A percentile compares a stretch with the other conserved stretches of the same genome.
Evolutionary conservation across 2,329 filamentous ascomycete genomes (phyloP).

Genomic region (Lecanicillium sp.): DNA sequence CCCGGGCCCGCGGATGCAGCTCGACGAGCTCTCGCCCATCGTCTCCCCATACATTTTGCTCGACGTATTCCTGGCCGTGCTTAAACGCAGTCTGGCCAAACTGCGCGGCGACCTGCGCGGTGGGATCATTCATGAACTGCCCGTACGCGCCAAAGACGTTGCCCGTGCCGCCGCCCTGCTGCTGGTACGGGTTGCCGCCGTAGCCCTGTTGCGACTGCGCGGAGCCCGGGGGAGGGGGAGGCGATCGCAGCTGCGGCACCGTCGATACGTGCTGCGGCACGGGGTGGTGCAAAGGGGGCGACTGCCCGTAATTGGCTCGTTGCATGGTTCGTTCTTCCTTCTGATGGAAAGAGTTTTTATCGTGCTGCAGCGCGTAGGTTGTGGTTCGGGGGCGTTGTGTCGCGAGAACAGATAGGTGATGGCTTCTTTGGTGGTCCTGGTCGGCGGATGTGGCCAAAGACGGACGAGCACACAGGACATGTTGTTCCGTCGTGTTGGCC

Average conservation of each 20-base stretch:
- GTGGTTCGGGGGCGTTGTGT: background rate
- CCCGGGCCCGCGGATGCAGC: no score
- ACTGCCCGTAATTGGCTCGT: conserved; percentile 76
- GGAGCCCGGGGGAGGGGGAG: conserved; percentile 70
- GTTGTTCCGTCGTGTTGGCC: conserved; percentile 5
- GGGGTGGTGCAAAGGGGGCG: conserved; percentile 91
- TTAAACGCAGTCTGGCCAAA: conserved; percentile 88
- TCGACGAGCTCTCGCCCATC: no score
- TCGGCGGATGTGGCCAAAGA: background rate
- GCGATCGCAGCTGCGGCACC: conserved; percentile 92
- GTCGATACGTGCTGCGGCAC: conserved; percentile 98
- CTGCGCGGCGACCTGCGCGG: conserved; percentile 90
- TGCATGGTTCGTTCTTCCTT: conserved; percentile 58
- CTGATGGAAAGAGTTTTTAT: background rate
- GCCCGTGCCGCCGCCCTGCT: conserved; percentile 47
- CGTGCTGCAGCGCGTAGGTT: background rate
- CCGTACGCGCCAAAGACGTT: conserved; percentile 69
- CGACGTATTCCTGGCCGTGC: conserved; percentile 88
- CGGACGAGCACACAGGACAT: conserved; percentile 3
- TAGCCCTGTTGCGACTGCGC: conserved; percentile 60
- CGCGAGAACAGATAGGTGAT: background rate
- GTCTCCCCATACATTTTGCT: conserved; percentile 72
- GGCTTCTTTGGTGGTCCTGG: no score
- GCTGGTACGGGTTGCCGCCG: conserved; percentile 69
- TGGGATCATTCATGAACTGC: conserved; percentile 92